Evolutionary conservation across 73 alveolate genomes (phyloP).

Genomic region (Tetrahymena borealis): DNA sequence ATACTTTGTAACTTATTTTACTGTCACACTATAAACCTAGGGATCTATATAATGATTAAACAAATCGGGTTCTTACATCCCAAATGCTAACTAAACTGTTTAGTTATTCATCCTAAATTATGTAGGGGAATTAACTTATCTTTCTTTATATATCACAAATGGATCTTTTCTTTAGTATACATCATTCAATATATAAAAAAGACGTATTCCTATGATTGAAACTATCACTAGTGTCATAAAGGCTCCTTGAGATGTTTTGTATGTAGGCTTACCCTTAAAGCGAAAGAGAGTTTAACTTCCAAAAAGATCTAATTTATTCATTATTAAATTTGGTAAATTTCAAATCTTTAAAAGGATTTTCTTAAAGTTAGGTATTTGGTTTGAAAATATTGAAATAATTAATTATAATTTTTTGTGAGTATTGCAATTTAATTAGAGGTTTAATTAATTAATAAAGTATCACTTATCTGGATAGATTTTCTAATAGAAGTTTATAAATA

Average conservation of each 20-base stretch:
- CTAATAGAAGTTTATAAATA: too few relatives aligned
- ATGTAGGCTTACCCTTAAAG: background rate
- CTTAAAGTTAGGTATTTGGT: too few relatives aligned
- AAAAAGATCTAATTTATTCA: background rate
- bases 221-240: background rate
- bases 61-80: background rate
- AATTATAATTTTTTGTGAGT: too few relatives aligned
- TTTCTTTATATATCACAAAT: background rate
- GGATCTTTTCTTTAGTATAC: background rate
- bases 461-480: too few relatives aligned
- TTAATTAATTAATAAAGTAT: too few relatives aligned
- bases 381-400: too few relatives aligned
- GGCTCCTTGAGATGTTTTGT: background rate
- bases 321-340: background rate
- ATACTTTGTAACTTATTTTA: background rate
- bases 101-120: background rate
- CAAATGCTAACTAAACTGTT: background rate
- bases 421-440: too few relatives aligned
- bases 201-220: background rate
- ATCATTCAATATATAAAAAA: background rate
- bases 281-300: slow-evolving; percentile 1
- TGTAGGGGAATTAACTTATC: background rate
- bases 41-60: background rate
- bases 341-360: too few relatives aligned
- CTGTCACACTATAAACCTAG: background rate